Base-by-base conservation (phyloP, 176 grass and related monocot genomes). In the Panicum miliaceum region DNA sequence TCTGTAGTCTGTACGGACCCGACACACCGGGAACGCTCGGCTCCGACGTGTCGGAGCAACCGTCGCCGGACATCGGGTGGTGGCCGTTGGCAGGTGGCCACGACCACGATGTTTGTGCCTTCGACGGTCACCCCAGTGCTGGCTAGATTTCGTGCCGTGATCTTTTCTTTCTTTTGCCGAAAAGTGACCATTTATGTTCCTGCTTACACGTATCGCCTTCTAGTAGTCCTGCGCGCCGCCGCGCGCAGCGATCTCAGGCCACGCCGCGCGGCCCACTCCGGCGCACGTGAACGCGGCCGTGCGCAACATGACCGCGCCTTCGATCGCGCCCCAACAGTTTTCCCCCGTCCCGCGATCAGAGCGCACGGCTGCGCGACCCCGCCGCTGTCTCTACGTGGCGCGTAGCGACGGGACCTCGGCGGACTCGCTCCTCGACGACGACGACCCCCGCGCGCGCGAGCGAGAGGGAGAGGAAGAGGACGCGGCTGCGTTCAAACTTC, bases 401-500 rank as follows among this genome's bases (percentile, higher is more conserved):
- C 51, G 53, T 77, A 60, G 52, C 73, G 35, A 76, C 8, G 23
- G 25, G 52, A 12, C 12, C 36, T 59, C 20, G 19, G 52, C 20
- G 10, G 36, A 41, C 53, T 26, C 4, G 7, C 37, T 40, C 37
- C 4, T 3, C 37, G 38, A 40, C 38, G 38, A 4, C 38, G 8
- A 7, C 40, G 35, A n/a, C 12, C 36, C 42, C 36, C 6, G 53
- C 22, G 7, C 22, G 26, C 54, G 16, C 4, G 9, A 41, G 7
- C 40, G 6, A 34, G 7, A 32, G 15, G 5, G 35, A 36, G 9
- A 8, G 66, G 18, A 16, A 80, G 29, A 50, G 32, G 62, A 80
- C 62, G 11, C 19, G 45, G 78, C 6, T 80, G 62, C 78, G 62
- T 80, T 80, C 77, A 67, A 80, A 65, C n/a, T n/a, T n/a, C n/a